Conservation (phyloP, 2,329 filamentous ascomycete species). For the Talaromyces sp. region DNA sequence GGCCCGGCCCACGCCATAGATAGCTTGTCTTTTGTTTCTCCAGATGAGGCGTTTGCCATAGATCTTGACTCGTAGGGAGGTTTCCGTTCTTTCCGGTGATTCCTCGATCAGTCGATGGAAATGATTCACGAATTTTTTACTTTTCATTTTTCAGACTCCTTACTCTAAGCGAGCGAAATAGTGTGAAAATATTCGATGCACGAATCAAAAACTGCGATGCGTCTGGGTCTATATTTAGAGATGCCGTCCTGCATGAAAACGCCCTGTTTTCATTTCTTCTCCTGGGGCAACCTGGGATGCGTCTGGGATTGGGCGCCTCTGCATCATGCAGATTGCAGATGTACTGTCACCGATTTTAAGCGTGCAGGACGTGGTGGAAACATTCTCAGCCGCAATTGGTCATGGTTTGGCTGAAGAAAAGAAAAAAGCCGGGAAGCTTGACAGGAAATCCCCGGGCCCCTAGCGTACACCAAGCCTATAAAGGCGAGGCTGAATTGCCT, state of each 20-base stretch:
- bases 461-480: neutral
- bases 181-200: neutral
- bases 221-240: neutral
- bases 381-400: neutral
- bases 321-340: neutral
- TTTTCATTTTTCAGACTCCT: neutral
- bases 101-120: neutral
- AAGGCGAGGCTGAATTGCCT: neutral
- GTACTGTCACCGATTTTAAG: neutral
- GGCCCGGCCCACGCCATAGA: neutral
- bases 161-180: neutral
- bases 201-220: neutral
- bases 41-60: neutral
- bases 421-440: neutral
- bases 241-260: neutral
- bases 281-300: neutral
- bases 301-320: neutral
- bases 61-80: neutral
- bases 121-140: neutral
- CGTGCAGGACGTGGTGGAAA: neutral
- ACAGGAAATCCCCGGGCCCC: neutral
- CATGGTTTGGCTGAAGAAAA: neutral
- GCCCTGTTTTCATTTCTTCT: neutral
- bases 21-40: neutral
- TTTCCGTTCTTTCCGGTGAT: neutral